Evolutionary conservation across 305 asterid genomes (phyloP).

Genomic region (Plantago rigida): DNA sequence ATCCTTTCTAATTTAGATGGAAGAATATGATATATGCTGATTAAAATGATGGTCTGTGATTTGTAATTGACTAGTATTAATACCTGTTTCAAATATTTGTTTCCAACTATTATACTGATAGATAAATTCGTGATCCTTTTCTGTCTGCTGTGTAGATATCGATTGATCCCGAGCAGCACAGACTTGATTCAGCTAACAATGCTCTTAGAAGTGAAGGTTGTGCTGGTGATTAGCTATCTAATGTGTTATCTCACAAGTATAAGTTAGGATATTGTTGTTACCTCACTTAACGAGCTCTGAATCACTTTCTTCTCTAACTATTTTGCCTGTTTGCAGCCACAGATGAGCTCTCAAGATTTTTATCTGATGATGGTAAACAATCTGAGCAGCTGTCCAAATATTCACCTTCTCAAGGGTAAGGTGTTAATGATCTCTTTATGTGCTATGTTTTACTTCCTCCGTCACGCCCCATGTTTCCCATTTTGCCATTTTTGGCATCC

Average conservation of each 20-base stretch:
- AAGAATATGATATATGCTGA: background rate
- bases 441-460: background rate
- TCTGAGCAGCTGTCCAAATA: constrained; percentile 30
- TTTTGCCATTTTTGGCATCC: no score
- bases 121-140: background rate
- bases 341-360: constrained; percentile 34
- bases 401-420: constrained; percentile 46
- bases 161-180: constrained; percentile 29
- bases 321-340: constrained; percentile 23
- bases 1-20: background rate
- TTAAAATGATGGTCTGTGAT: background rate
- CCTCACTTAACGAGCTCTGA: background rate
- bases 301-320: constrained; percentile 14
- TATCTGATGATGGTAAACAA: constrained; percentile 36
- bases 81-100: background rate
- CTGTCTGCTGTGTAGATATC: constrained; percentile 37
- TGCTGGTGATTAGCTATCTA: constrained; percentile 23
- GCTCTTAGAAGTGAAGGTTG: constrained; percentile 51
- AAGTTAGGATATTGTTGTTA: background rate
- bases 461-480: no score
- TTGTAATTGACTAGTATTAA: background rate
- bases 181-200: constrained; percentile 31
- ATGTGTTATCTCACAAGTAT: constrained; percentile 3
- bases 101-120: background rate
- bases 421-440: constrained; percentile 18